Evolutionary conservation across 305 asterid genomes (phyloP), one percentile per base, ranked within the genome.

Genomic region (Fraxinus baroniana): DNA sequence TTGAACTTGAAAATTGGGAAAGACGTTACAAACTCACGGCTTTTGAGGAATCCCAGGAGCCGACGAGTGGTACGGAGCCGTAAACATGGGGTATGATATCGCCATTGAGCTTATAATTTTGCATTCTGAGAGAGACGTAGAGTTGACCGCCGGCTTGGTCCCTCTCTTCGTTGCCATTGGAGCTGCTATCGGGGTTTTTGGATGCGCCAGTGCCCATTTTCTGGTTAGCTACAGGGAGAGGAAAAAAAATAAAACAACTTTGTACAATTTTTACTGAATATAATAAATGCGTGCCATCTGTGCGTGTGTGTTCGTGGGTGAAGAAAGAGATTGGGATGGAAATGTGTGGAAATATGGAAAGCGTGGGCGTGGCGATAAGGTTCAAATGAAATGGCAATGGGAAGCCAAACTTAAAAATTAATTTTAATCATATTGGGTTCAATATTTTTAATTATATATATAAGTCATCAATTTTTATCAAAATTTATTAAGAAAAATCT

Each of bases 31-130:
- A 71, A 77, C 90, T 75, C 82, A 96, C 99, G 76, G 99, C 99
- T 90, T 85, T 90, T 60, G 98, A 91, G 37, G 98, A 68, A 84
- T 96, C 98, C 98, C 98, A 94, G 2, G 98, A 91, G 62, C 98
- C 99, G 76, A 95, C 94, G 39, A 96, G 93, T 7, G 98, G 98
- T 2, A 82, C 97, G 74, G 99, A 94, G 85, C 99, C 99, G 79
- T 83, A 94, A 77, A 94, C 97, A 41, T 94, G 98, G 57, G 99
- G 99, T 15, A 89, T 78, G 81, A 96, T 97, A 20, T 93, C 93
- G 80, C 92, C 92, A 49, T 86, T 90, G 89, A 86, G 93, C 74
- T 85, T 87, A 80, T 81, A 90, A 86, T 92, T 89, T 87, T 95
- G 97, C 96, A 95, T 92, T 87, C 89, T 93, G 83, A 95, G 93